Base-by-base conservation (phyloP, 2,329 filamentous ascomycete genomes). In the Sporothrix humicola region DNA sequence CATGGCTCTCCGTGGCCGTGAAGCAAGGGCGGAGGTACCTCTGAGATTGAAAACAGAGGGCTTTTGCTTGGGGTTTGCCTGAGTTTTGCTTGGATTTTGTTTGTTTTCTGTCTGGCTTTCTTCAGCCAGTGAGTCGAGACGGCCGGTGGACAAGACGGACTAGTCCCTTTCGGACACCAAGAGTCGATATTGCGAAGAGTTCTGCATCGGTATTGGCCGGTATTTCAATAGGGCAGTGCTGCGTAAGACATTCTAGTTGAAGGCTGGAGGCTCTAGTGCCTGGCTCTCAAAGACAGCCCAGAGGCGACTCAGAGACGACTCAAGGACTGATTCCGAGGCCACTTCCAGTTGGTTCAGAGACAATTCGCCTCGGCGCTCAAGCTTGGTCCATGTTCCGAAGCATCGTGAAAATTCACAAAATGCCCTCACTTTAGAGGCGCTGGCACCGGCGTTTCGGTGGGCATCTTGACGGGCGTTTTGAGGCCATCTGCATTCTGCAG, bases 221-320 rank as follows among this genome's bases (percentile, higher is more conserved):
- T 20, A 42, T 15, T 37, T 26, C 26, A 20, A 44, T 63, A 63
- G 17, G 26, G 56, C 56, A 44, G 58, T 63, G 56, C 56, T 63
- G n/a, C n/a, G 58, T 63, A 61, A 61, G 58, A 63, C 58, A 63
- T 63, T 13, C 58, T 44, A 63, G 58, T 37, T 12, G 23, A 61
- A 63, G 20, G 17, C 31, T 37, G 31, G 31, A 37, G 31, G 31
- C 31, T 37, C 31, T 37, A 37, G 31, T 37, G 31, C 7, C 31
- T 37, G 7, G 31, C 23, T 26, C 23, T 26, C 23, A 31, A 26
- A 23, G 52, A 56, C 9, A 56, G 52, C n/a, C 52, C 23, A 31
- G 26, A n/a, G 13, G 5, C 31, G 20, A 8, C 10, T 42, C 26
- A 15, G 58, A 61, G 31, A 26, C 23, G 23, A 26, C 23, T 26